Percentiles rank a stretch among this genome's conserved stretches.
phyloP scores from a whole-genome alignment of 2,329 filamentous ascomycete species.

The Monilinia polystroma region DNA sequence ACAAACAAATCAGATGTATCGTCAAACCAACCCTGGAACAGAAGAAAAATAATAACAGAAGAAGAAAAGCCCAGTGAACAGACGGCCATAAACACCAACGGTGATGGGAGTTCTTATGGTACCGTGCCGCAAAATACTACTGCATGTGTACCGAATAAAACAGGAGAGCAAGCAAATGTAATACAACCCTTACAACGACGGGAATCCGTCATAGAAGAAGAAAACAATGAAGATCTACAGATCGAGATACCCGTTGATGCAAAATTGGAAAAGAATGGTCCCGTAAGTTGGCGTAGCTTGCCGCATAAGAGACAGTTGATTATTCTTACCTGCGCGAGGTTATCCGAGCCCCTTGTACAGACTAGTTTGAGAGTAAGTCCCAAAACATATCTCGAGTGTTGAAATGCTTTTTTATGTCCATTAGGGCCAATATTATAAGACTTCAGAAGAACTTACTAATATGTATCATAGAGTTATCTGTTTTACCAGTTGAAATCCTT shows the following conservation, averaged over 20 bases:
- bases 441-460: constrained; percentile 42
- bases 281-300: constrained; percentile 70
- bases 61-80: constrained; percentile 5
- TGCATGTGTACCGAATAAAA: constrained; percentile 1
- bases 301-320: constrained; percentile 76
- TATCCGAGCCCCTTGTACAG: constrained; percentile 81
- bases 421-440: neutral
- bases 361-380: constrained; percentile 53
- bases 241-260: constrained; percentile 29
- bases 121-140: neutral
- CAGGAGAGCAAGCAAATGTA: constrained; percentile 6
- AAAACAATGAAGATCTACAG: constrained; percentile 36
- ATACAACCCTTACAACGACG: constrained; percentile 2
- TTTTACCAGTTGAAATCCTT: constrained; percentile 74
- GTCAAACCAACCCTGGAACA: neutral
- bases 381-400: neutral
- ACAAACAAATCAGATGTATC: neutral
- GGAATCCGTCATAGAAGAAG: constrained; percentile 33
- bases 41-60: neutral
- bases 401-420: neutral
- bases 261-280: constrained; percentile 30
- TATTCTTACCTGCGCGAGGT: constrained; percentile 73
- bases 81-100: neutral
- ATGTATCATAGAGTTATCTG: constrained; percentile 59
- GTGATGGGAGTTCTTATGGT: constrained; percentile 19